Conservation (phyloP, 441 rosid genomes). For the Dalechampia spathulata region DNA sequence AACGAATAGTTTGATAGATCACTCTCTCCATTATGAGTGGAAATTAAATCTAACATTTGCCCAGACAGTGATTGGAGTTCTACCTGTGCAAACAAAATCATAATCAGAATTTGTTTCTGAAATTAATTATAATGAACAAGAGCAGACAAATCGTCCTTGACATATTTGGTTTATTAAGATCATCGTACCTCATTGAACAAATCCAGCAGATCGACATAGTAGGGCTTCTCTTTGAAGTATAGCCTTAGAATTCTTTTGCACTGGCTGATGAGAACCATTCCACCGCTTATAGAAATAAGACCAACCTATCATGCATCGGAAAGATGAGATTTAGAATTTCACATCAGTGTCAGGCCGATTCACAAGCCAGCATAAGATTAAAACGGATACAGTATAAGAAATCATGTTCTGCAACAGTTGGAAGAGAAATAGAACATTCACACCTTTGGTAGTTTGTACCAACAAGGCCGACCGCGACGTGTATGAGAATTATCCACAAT, state of each 20-base stretch:
- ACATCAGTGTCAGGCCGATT: background rate
- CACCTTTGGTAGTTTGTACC: too few relatives aligned
- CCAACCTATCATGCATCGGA: conserved; percentile 31
- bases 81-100: conserved; percentile 25
- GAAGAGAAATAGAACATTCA: too few relatives aligned
- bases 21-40: conserved; percentile 37
- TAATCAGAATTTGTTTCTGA: background rate
- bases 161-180: background rate
- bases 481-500: too few relatives aligned
- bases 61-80: conserved; percentile 47
- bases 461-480: too few relatives aligned
- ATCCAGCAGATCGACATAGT: conserved; percentile 44
- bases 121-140: background rate
- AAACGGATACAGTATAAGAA: too few relatives aligned
- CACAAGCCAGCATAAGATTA: background rate
- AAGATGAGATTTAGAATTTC: background rate
- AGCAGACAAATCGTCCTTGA: background rate
- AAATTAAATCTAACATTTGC: conserved; percentile 49
- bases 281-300: conserved; percentile 44
- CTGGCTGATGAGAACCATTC: conserved; percentile 37
- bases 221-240: conserved; percentile 43
- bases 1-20: conserved; percentile 39
- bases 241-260: conserved; percentile 38
- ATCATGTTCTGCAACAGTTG: too few relatives aligned
- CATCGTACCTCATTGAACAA: conserved; percentile 40